phyloP scores from a whole-genome alignment of 2,329 filamentous ascomycete species.

The Rutstroemia sp. region DNA sequence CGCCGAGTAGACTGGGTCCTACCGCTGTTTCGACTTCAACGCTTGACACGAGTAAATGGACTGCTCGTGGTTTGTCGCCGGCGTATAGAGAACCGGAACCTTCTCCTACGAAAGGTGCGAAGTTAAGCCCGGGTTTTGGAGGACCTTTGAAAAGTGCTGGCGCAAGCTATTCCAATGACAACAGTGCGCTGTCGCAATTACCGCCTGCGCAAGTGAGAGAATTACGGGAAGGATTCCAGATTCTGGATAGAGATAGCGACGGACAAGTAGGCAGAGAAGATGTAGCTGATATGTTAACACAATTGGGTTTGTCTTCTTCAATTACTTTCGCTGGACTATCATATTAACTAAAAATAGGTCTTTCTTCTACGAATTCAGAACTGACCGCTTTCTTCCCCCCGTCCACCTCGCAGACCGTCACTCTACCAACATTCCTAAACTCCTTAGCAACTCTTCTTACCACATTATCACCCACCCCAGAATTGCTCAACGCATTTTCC shows the following conservation, averaged over 20 bases:
- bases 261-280: conserved; percentile 76
- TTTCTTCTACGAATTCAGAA: conserved; percentile 63
- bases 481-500: conserved; percentile 83
- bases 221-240: conserved; percentile 87
- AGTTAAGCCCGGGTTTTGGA: conserved; percentile 23
- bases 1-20: conserved; percentile 36
- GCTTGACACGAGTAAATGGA: conserved; percentile 20
- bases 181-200: conserved; percentile 59
- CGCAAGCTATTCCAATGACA: conserved; percentile 15
- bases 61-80: conserved; percentile 28
- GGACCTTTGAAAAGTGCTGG: conserved; percentile 18
- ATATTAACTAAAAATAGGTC: conserved; percentile 41
- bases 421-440: conserved; percentile 79
- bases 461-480: conserved; percentile 66
- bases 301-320: conserved; percentile 53
- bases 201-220: conserved; percentile 78
- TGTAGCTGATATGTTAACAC: conserved; percentile 78
- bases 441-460: conserved; percentile 68
- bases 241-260: conserved; percentile 83
- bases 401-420: conserved; percentile 63
- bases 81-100: conserved; percentile 26
- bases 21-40: conserved; percentile 34
- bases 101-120: conserved; percentile 28
- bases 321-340: background rate
- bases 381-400: conserved; percentile 79